Conservation (phyloP, 2,329 filamentous ascomycete species). For the Fusarium annulatum region DNA sequence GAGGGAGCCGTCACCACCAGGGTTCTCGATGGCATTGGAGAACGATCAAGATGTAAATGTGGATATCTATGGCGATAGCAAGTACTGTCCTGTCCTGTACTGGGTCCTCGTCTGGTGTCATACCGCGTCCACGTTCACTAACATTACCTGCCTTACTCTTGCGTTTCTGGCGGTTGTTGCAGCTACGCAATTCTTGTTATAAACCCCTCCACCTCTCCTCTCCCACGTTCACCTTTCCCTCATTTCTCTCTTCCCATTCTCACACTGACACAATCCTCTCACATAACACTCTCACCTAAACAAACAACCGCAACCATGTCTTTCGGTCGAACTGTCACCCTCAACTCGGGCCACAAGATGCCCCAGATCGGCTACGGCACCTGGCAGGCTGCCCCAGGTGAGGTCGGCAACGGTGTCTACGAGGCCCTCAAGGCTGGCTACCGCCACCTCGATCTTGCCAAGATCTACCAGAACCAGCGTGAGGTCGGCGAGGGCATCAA, state of each 20-base stretch:
- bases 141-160: neutral
- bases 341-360: constrained; percentile 74
- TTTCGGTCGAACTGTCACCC: constrained; percentile 64
- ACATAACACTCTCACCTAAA: neutral
- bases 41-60: neutral
- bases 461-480: constrained; percentile 72
- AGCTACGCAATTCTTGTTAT: constrained; percentile 13
- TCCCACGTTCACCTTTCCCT: neutral
- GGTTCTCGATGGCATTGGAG: constrained; percentile 26
- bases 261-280: neutral
- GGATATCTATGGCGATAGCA: constrained; percentile 5
- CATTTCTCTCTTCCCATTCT: neutral
- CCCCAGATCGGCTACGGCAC: constrained; percentile 70
- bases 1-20: constrained; percentile 27
- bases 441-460: constrained; percentile 67
- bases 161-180: constrained; percentile 1
- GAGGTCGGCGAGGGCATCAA: constrained; percentile 68
- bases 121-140: neutral
- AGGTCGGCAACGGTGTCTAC: constrained; percentile 73
- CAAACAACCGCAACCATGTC: constrained; percentile 59
- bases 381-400: constrained; percentile 74
- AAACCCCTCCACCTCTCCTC: constrained; percentile 7
- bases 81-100: neutral
- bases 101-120: constrained; percentile 14
- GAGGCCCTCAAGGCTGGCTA: constrained; percentile 72